Base-by-base conservation (phyloP, 768 basidiomycete genomes). In the Lentinus brumalis region DNA sequence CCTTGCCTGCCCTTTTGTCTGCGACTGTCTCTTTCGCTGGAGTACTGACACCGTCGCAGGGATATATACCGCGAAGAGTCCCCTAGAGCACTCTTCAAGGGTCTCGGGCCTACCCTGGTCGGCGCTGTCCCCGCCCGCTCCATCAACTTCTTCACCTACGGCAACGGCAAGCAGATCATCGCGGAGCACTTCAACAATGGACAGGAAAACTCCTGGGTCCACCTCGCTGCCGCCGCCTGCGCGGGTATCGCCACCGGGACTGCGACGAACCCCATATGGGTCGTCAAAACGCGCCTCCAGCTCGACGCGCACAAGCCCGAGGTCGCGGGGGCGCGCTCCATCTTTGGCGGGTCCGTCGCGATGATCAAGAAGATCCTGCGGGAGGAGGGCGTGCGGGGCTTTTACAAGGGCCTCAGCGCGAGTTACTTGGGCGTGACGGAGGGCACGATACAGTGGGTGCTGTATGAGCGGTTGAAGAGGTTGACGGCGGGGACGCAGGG, bases 231-330 rank as follows among this genome's bases (percentile, higher is more conserved):
- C 0, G 97, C 96, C 1, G 90, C 92, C 0, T 70, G 87, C 10
- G 96, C 96, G 1, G 96, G 96, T 0, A 78, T 98, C 65, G 79
- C 81, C 35, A 99, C 97, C 0, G 85, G 95, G 5, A 89, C 93
- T 0, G 93, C 86, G 11, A 98, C 97, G 21, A 99, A 99, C 73
- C 97, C 97, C 0, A 96, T 99, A 29, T 99, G 97, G 97, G 97
- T 99, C 50, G 94, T 99, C 62, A 99, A 98, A 75, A 99, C 97
- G 46, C 88, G 96, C 7, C 69, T 99, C 56, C 97, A 99, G 71
- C 85, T 99, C 15, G 56, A 62, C 41, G 30, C 51, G 35, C 66
- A 62, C 38, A 30, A 38, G 11, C 55, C 51, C 30, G 26, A 16
- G 16, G 40, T 46, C 2, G 14, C 45, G 57, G 60, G 67, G 60